Percentiles rank a stretch among this genome's conserved stretches.
phyloP scores from a whole-genome alignment of 495 filamentous ascomycete genomes.

The Collariella sp. region DNA sequence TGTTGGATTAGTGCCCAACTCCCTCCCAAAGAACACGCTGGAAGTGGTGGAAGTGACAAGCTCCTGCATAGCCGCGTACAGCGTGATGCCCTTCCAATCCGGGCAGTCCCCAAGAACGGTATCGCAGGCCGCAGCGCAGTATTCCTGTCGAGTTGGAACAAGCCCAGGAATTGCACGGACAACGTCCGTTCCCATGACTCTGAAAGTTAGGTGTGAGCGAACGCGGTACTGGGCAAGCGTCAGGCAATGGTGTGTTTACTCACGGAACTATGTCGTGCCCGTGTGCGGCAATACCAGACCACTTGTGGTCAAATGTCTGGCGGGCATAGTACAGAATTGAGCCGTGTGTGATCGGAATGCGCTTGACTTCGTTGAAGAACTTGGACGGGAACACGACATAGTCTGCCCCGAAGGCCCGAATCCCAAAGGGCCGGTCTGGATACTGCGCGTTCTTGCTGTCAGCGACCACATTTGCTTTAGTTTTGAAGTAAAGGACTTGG shows the following conservation, averaged over 20 bases:
- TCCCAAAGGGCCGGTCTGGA: not conserved
- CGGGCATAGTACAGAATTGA: not conserved
- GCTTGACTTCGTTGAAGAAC: not conserved
- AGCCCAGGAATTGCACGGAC: not conserved
- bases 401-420: not conserved
- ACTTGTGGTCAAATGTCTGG: not conserved
- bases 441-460: not conserved
- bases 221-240: no score
- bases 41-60: not conserved
- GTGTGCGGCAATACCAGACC: not conserved
- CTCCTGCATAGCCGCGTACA: not conserved
- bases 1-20: not conserved
- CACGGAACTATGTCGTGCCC: not conserved
- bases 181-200: not conserved
- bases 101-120: not conserved
- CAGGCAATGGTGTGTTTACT: not conserved
- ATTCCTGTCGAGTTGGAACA: not conserved
- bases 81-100: not conserved
- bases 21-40: not conserved
- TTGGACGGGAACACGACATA: not conserved
- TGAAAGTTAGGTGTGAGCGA: not conserved
- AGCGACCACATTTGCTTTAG: not conserved
- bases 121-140: not conserved
- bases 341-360: not conserved
- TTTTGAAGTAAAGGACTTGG: not conserved